Conservation (phyloP, 129 eudicot species). For the Chrysanthemum seticuspe region DNA sequence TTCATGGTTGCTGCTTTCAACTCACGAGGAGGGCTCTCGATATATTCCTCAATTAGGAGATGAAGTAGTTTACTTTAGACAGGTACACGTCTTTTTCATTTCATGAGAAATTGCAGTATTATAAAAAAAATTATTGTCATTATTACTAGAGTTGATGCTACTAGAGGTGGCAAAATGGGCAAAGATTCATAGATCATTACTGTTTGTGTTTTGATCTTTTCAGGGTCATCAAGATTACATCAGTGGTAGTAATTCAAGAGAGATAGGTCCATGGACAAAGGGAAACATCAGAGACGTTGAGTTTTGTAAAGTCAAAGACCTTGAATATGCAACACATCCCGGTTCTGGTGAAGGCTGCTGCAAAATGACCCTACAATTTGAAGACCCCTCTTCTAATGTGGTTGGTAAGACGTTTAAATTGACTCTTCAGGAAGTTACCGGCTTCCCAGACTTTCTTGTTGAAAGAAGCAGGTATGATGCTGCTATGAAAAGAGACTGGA, state of each 20-base stretch:
- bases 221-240: constrained; percentile 92
- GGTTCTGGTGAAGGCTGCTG: constrained; percentile 98
- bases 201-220: constrained; percentile 2
- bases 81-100: constrained; percentile 42
- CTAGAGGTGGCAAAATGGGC: no score
- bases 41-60: constrained; percentile 90
- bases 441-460: constrained; percentile 86
- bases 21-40: constrained; percentile 67
- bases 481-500: constrained; percentile 78
- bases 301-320: constrained; percentile 67
- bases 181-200: neutral
- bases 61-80: constrained; percentile 83
- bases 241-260: constrained; percentile 33
- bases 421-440: constrained; percentile 77
- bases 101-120: neutral
- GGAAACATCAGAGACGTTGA: constrained; percentile 84
- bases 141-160: no score
- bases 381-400: constrained; percentile 59
- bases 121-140: no score
- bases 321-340: constrained; percentile 61
- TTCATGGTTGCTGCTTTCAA: constrained; percentile 76
- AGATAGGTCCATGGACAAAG: constrained; percentile 76
- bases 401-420: constrained; percentile 62
- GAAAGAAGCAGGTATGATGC: constrained; percentile 85
- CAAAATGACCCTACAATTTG: constrained; percentile 76